Percentiles rank a stretch among this genome's conserved stretches.
Evolutionary conservation across 306 rosid species (phyloP).

Genomic region (Erythrophleum fordii): DNA sequence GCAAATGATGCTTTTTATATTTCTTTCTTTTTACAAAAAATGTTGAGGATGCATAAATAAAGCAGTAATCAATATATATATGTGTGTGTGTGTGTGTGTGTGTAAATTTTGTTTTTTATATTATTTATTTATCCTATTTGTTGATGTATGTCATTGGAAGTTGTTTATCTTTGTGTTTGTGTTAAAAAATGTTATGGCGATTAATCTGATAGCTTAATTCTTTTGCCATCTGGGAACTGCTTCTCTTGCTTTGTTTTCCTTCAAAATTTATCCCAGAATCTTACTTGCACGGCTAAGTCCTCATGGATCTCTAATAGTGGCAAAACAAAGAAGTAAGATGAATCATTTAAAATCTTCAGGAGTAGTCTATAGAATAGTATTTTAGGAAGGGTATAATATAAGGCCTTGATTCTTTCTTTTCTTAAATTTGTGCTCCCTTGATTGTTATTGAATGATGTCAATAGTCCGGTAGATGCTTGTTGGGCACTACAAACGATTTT

Average conservation of each 20-base stretch:
- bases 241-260: slow-evolving; percentile 28
- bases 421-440: not conserved
- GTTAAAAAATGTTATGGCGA: slow-evolving; percentile 23
- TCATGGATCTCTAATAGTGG: not conserved
- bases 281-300: slow-evolving; percentile 22
- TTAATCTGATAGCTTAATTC: slow-evolving; percentile 9
- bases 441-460: slow-evolving; percentile 22
- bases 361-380: not conserved
- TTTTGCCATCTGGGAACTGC: slow-evolving; percentile 30
- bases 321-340: not conserved
- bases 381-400: not conserved
- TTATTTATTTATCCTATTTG: not conserved
- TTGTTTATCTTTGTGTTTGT: slow-evolving; percentile 9
- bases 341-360: not conserved
- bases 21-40: slow-evolving; percentile 1
- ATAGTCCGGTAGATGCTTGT: slow-evolving; percentile 3
- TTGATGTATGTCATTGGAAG: slow-evolving; percentile 26
- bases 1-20: slow-evolving; percentile 2
- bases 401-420: not conserved
- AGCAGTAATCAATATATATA: not conserved
- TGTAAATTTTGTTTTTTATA: not conserved
- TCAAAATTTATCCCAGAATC: slow-evolving; percentile 12
- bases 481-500: slow-evolving; percentile 14
- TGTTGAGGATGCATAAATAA: not conserved
- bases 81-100: no score